Base-by-base conservation (phyloP, 228 moss, liverwort and hornwort species). In the Sphagnum fallax region DNA sequence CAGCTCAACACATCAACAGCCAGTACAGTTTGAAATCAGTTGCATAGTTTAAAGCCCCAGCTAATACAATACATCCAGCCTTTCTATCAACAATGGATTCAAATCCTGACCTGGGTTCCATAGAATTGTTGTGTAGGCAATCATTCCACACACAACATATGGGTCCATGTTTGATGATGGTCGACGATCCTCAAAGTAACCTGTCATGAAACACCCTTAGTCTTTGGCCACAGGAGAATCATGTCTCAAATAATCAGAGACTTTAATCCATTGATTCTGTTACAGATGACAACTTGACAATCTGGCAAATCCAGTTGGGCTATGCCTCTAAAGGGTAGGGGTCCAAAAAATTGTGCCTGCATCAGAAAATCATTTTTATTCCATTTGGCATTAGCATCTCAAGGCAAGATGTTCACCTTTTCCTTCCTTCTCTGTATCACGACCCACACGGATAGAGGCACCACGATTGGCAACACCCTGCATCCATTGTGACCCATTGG, bases 111-210 rank as follows among this genome's bases (percentile, higher is more conserved):
- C 55, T 12, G 92, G 83, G 10, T 78, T 87, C 91, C 89, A 88
- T 3, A 91, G 60, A 61, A 94, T 0, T 50, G 89, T 89, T 50
- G 94, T 94, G 72, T 83, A 91, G 0, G 94, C 91, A 49, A 94
- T 81, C 88, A 94, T 79, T 65, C 84, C 75, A 6, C 72, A 73
- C 72, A 94, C 94, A 47, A 94, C 61, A 53, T 91, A 94, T 0
- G 94, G 94, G 63, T 94, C 94, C 87, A 89, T 89, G 77, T 94
- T 94, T 49, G 94, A 89, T 7, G 94, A 82, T 0, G 94, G 94
- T 14, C 91, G 86, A 5, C 94, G 87, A 73, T 94, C 94, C 73
- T 94, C 94, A 61, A 94, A 91, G 75, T 94, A 94, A 1, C 93
- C 81, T 81, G 65, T 65, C 65, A 13, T 5, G 50, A 16, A 70